Percentiles rank a stretch among this genome's conserved stretches.
Conservation (phyloP, 306 rosid species). For the Inga laurina region DNA sequence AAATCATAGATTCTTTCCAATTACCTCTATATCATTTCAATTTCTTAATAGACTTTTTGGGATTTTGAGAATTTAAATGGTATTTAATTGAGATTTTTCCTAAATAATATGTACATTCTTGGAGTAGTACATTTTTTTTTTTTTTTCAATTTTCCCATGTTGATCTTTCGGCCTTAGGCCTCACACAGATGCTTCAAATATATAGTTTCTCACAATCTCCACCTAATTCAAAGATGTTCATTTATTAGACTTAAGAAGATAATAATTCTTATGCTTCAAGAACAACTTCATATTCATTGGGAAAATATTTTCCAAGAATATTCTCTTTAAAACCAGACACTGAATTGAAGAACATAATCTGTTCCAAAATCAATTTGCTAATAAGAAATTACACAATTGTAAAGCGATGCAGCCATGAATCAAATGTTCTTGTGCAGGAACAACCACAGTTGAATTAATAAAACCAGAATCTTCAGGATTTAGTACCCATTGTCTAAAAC, state of each 20-base stretch:
- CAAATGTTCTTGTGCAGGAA: background rate
- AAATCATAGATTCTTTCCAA: too few species aligned
- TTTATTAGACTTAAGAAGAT: conserved; percentile 36
- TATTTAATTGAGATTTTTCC: too few species aligned
- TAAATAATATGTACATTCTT: too few species aligned
- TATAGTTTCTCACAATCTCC: too few species aligned
- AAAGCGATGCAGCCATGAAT: background rate
- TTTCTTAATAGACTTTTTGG: too few species aligned
- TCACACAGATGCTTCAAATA: too few species aligned
- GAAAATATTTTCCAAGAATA: background rate
- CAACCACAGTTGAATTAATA: background rate
- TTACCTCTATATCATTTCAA: too few species aligned
- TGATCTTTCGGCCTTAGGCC: too few species aligned
- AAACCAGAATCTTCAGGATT: background rate
- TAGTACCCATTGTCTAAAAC: background rate
- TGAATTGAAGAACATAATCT: background rate
- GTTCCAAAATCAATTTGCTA: background rate
- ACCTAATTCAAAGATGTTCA: background rate
- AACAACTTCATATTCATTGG: background rate
- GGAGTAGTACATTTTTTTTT: too few species aligned
- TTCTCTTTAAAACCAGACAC: background rate
- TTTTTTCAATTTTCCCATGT: too few species aligned
- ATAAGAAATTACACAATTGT: background rate
- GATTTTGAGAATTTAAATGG: too few species aligned
- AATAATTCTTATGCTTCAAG: conserved; percentile 16